Evolutionary conservation across 192 early-diverging fungal species (phyloP), one percentile per base, ranked within the genome.

Genomic region (Coemansia javaensis): DNA sequence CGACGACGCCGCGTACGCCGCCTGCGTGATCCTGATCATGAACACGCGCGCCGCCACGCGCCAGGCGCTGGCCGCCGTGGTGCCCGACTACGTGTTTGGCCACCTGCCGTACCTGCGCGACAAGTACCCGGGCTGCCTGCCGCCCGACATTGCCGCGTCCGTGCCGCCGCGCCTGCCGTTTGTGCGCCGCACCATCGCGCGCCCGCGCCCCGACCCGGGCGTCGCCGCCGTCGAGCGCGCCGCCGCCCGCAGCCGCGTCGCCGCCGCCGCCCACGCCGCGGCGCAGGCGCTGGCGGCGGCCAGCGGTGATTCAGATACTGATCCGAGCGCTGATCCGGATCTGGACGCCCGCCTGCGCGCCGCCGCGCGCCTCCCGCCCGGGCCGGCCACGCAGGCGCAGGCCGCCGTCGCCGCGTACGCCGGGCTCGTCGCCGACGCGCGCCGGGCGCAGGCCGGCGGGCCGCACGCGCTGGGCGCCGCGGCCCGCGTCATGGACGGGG

Each of bases 31-130:
- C 22, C 54, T 95, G 11, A 75, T 91, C 25, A 83, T 90, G 45
- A 95, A 95, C 58, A 85, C 88, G 9, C 78, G 68, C 10, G 46
- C 55, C 5, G 42, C 59, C 2, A 72, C 79, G 42, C 71, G 79
- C 5, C 50, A 44, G 9, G 75, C 82, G 4, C 55, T 89, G 7
- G 51, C 47, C 0, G 22, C 44, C 0, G 75, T 69, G 14, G 37
- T 95, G 24, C 93, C 93, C 12, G 74, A 84, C 31, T 91, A 84
- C 61, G 61, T 85, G 2, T 89, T 79, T 56, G 63, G 69, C 36
- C 89, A 94, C 56, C 79, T 87, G 24, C 71, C 78, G 10, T 95
- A 93, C 47, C 63, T 91, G 6, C 53, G 77, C 14, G 79, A 83
- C 61, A 88, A 84, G 61, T 90, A 69, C n/a, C 66, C 42, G 2